phyloP scores from a whole-genome alignment of 805 yeast species.

The Myxozyma geophila region DNA sequence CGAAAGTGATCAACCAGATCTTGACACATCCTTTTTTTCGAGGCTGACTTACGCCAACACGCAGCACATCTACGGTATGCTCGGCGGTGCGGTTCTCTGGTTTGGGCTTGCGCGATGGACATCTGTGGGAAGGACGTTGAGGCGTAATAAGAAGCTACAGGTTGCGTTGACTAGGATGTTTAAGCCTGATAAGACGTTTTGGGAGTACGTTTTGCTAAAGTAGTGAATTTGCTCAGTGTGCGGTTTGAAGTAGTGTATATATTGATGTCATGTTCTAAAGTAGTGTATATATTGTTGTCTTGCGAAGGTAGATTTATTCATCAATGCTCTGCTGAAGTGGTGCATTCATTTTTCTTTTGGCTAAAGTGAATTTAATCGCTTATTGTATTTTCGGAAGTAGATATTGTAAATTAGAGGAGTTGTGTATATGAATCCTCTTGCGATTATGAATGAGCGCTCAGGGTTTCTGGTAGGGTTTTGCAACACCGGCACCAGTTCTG shows the following conservation, averaged over 20 bases:
- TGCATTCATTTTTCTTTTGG: too few species aligned
- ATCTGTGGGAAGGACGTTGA: slow-evolving; percentile 11
- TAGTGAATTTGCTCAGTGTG: background rate
- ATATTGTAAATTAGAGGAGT: too few species aligned
- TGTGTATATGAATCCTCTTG: too few species aligned
- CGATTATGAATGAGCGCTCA: too few species aligned
- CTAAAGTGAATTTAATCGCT: too few species aligned
- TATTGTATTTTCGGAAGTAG: too few species aligned
- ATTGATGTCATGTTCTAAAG: background rate
- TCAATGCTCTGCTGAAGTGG: too few species aligned
- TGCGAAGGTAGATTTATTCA: too few species aligned
- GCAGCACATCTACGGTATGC: slow-evolving; percentile 27
- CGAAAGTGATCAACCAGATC: background rate
- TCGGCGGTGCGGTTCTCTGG: slow-evolving; percentile 28
- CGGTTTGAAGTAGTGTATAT: background rate
- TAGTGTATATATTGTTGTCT: too few species aligned
- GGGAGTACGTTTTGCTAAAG: slow-evolving; percentile 7
- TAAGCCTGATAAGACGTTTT: slow-evolving; percentile 14
- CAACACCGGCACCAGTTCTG: too few species aligned
- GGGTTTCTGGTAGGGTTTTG: too few species aligned
- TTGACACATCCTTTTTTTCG: background rate
- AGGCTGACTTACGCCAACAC: slow-evolving; percentile 1
- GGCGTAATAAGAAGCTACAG: slow-evolving; percentile 20
- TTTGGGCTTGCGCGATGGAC: slow-evolving; percentile 29
- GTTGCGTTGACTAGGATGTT: slow-evolving; percentile 12